Base-by-base conservation (phyloP, 352 stramenopile species). In the Pythium monospermum region DNA sequence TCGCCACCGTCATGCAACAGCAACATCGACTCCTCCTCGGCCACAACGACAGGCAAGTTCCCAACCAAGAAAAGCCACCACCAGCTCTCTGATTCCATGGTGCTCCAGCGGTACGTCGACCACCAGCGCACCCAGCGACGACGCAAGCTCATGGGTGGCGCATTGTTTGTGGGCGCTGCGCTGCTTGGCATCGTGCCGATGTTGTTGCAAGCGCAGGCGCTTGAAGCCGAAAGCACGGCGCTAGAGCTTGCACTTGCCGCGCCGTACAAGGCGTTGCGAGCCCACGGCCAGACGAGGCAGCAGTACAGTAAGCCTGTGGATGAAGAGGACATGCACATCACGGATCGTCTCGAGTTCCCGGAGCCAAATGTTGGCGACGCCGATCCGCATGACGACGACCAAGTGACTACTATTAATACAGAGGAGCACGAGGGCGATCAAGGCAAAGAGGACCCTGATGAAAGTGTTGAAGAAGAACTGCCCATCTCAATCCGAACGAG, bases 101-200 rank as follows among this genome's bases (percentile, higher is more conserved):
- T 61, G 47, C 40, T 66, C 15, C 51, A 54, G 51, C 47, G 39
- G 31, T 66, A 61, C 36, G 40, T 53, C 2, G 51, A 66, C 16
- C 58, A 61, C 44, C 48, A 61, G 31, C 52, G 46, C 8, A 40
- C 46, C 4, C 43, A 57, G 50, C 51, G 51, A 4, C 58, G 58
- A 11, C 58, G 58, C 1, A 66, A 60, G 58, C 26, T 58, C 2
- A 12, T 61, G 18, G 58, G 51, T 23, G 47, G 38, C 19, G 51
- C 30, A 25, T 33, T 66, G 0, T 60, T 66, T 41, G 28, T 51
- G 10, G 36, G 48, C 10, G 35, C 52, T 4, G 58, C 45, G 15
- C 28, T 66, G 25, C 30, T 66, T 16, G 41, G 42, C 6, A 25
- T 57, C n/a, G 8, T 59, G 19, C 58, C 58, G 5, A 38, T 66